phyloP scores from a whole-genome alignment of 208 protist species.

The Acanthamoeba quina region DNA sequence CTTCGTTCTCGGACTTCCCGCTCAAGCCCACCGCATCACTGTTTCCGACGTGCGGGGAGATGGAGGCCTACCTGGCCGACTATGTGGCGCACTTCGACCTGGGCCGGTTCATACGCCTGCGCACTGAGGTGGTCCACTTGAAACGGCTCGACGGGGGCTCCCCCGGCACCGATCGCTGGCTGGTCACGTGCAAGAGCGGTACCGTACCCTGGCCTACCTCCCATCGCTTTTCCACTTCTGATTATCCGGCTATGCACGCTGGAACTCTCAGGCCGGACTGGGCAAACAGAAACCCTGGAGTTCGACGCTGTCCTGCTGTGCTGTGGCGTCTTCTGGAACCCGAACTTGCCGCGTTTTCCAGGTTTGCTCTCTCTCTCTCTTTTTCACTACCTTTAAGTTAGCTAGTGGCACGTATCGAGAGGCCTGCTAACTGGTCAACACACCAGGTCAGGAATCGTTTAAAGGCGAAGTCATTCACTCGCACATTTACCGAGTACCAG shows the following conservation, averaged over 20 bases:
- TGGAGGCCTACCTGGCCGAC: not conserved
- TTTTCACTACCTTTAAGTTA: not conserved
- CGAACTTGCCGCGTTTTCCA: not conserved
- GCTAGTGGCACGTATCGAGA: not conserved
- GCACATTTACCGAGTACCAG: slow-evolving; percentile 6
- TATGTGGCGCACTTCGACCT: slow-evolving; percentile 39
- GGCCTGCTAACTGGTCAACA: not conserved
- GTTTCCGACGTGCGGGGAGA: slow-evolving; percentile 6
- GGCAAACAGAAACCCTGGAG: not conserved
- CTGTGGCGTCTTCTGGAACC: slow-evolving; percentile 45
- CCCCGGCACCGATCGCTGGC: not conserved
- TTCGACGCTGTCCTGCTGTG: slow-evolving; percentile 46
- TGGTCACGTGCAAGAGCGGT: not conserved
- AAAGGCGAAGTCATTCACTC: slow-evolving; percentile 3
- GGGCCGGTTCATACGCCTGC: slow-evolving; percentile 10
- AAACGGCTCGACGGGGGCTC: not conserved
- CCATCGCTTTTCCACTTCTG: not conserved
- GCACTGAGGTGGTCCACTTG: not conserved
- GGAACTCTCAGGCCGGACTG: not conserved
- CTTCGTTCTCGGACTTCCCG: slow-evolving; percentile 35
- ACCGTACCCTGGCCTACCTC: not conserved
- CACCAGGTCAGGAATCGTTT: not conserved
- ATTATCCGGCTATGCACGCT: not conserved
- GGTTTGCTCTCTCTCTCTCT: not conserved
- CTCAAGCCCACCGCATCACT: not conserved